phyloP scores from a whole-genome alignment of 2,329 filamentous ascomycete species.

The Cercospora zeina region DNA sequence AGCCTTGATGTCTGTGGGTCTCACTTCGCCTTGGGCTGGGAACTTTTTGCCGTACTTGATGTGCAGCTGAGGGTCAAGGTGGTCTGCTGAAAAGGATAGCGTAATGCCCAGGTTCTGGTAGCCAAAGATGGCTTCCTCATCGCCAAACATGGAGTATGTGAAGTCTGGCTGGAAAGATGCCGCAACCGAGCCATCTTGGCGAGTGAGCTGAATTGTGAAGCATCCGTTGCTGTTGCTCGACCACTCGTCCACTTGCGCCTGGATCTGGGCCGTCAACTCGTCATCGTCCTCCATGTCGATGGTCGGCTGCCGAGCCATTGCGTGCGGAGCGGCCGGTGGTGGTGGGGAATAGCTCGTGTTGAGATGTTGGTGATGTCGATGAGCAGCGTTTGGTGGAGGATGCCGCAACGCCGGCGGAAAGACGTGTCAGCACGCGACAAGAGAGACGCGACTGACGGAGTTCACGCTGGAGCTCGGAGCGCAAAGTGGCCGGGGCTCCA shows the following conservation, averaged over 20 bases:
- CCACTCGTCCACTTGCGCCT: conserved; percentile 46
- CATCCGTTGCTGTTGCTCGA: conserved; percentile 62
- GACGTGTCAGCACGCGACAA: background rate
- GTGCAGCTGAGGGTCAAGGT: conserved; percentile 75
- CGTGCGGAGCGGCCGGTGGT: background rate
- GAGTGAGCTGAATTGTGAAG: conserved; percentile 61
- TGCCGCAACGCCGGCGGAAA: background rate
- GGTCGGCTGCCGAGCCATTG: conserved; percentile 1
- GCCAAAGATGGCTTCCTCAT: conserved; percentile 89
- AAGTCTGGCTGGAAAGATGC: conserved; percentile 73
- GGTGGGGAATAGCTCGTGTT: background rate
- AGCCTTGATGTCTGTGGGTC: conserved; percentile 67
- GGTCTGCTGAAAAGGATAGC: conserved; percentile 67
- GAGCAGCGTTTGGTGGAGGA: conserved; percentile 6
- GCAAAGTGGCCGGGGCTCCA: background rate
- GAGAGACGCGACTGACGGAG: conserved; percentile 4
- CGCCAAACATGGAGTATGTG: conserved; percentile 89
- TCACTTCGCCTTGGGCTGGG: conserved; percentile 64
- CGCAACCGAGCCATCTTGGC: conserved; percentile 49
- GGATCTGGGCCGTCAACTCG: conserved; percentile 33
- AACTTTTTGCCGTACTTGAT: conserved; percentile 73
- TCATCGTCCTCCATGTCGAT: conserved; percentile 27
- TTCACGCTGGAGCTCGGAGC: background rate
- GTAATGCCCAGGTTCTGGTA: conserved; percentile 79
- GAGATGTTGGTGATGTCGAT: conserved; percentile 1